Evolutionary conservation across 371 early-diverging fungal species (phyloP).

Genomic region (Mortierella sp.): DNA sequence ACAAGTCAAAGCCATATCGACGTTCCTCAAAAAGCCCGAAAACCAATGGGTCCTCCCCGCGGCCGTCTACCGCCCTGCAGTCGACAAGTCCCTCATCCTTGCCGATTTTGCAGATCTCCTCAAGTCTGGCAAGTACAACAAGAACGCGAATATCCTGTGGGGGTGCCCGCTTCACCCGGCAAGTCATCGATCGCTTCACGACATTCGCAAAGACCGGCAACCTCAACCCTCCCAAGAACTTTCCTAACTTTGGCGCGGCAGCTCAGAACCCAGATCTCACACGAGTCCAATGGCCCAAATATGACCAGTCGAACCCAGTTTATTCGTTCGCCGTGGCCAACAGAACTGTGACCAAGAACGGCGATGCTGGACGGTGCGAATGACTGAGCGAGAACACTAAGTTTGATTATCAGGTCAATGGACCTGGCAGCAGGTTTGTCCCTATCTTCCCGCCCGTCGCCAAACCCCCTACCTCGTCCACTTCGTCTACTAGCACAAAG

Average conservation of each 20-base stretch:
- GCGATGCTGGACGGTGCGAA: conserved; percentile 14
- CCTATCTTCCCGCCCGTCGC: conserved; percentile 15
- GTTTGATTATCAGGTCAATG: conserved; percentile 28
- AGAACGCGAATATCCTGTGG: conserved; percentile 41
- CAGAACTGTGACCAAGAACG: not conserved
- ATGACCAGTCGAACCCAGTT: conserved; percentile 2
- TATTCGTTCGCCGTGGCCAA: not conserved
- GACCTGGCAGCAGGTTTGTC: conserved; percentile 13
- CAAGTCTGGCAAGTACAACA: conserved; percentile 26
- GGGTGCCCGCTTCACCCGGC: conserved; percentile 49
- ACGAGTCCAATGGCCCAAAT: conserved; percentile 28
- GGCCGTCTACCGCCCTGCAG: conserved; percentile 19
- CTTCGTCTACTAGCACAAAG: not conserved
- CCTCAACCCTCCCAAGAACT: conserved; percentile 25
- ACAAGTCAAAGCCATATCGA: conserved; percentile 11
- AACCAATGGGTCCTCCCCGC: conserved; percentile 15
- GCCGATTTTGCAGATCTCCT: conserved; percentile 34
- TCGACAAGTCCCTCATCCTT: conserved; percentile 25
- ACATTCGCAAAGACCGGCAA: conserved; percentile 47
- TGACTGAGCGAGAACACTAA: conserved; percentile 26
- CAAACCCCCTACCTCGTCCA: not conserved
- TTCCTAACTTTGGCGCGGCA: not conserved
- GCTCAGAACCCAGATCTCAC: conserved; percentile 27
- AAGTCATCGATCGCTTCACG: conserved; percentile 40
- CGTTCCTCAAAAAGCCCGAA: not conserved